These are phyloP conservation scores for Hippophae tibetana DNA, from an alignment of 306 rosid species.

Conservation along the genomic window DNA sequence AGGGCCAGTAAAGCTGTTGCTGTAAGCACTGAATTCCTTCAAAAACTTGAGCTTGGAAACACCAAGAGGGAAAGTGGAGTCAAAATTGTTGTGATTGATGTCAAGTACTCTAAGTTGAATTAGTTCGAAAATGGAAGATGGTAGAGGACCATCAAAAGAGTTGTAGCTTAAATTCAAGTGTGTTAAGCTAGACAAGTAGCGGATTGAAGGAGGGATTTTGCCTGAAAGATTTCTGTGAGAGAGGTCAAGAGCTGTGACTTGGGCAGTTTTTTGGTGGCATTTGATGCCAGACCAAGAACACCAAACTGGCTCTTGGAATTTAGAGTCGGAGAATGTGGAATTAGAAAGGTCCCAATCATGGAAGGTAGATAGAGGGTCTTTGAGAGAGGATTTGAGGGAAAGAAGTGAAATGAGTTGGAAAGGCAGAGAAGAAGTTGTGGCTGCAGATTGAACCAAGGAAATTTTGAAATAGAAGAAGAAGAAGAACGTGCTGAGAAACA, in stretches of 20 bases:
- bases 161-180: slow-evolving; percentile 73
- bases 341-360: slow-evolving; percentile 58
- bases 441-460: slow-evolving; percentile 26
- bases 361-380: slow-evolving; percentile 56
- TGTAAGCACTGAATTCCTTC: slow-evolving; percentile 60
- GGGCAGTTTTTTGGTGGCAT: slow-evolving; percentile 51
- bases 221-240: slow-evolving; percentile 78
- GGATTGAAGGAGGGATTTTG: slow-evolving; percentile 46
- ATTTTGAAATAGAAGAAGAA: slow-evolving; percentile 21
- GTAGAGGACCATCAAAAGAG: slow-evolving; percentile 49
- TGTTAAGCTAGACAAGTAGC: slow-evolving; percentile 37
- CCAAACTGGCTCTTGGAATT: slow-evolving; percentile 47
- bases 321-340: slow-evolving; percentile 24
- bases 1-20: slow-evolving; percentile 73
- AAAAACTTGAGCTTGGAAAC: slow-evolving; percentile 68
- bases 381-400: slow-evolving; percentile 56
- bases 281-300: slow-evolving; percentile 82
- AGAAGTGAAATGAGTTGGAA: slow-evolving; percentile 54
- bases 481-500: slow-evolving; percentile 11
- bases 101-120: slow-evolving; percentile 49
- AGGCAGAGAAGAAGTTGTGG: slow-evolving; percentile 32
- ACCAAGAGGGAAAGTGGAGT: slow-evolving; percentile 72
- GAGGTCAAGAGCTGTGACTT: slow-evolving; percentile 57
- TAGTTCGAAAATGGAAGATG: slow-evolving; percentile 49
- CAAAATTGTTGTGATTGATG: slow-evolving; percentile 63